Percentiles rank a stretch among this genome's conserved stretches.
These are phyloP conservation scores for Claviceps pazoutovae DNA, from an alignment of 2,329 filamentous ascomycete genomes.

Conservation along the genomic window DNA sequence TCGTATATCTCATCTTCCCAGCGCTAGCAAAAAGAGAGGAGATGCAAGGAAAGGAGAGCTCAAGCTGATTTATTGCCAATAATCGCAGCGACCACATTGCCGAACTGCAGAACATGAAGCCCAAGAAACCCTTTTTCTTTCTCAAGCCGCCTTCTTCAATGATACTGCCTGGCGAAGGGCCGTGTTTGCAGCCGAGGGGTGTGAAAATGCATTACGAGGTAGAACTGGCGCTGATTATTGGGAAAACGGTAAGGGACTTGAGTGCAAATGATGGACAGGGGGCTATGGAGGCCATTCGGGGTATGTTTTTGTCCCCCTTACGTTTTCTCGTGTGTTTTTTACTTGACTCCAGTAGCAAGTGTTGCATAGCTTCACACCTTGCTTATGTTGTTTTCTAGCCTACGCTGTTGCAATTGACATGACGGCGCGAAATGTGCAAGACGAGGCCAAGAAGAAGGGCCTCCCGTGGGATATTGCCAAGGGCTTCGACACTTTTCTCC, in stretches of 20 bases:
- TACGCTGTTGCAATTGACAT: conserved; percentile 93
- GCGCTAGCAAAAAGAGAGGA: background rate
- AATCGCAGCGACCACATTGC: conserved; percentile 67
- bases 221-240: conserved; percentile 81
- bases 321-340: background rate
- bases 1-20: background rate
- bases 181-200: conserved; percentile 69
- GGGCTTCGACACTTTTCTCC: conserved; percentile 95
- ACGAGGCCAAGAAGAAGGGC: conserved; percentile 89
- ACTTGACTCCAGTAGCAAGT: background rate
- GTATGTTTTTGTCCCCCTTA: conserved; percentile 28
- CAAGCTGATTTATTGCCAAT: background rate
- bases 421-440: conserved; percentile 90
- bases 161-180: conserved; percentile 61
- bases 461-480: conserved; percentile 94
- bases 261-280: conserved; percentile 57
- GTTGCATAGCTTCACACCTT: background rate
- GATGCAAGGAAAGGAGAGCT: background rate
- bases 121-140: conserved; percentile 98
- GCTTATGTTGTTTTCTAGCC: conserved; percentile 28
- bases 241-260: conserved; percentile 65
- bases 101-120: conserved; percentile 74
- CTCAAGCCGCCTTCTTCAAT: conserved; percentile 86
- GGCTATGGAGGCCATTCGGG: conserved; percentile 71
- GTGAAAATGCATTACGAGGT: conserved; percentile 89